Conservation (phyloP, 192 early-diverging fungal species). For the Gaertneriomyces sp. region DNA sequence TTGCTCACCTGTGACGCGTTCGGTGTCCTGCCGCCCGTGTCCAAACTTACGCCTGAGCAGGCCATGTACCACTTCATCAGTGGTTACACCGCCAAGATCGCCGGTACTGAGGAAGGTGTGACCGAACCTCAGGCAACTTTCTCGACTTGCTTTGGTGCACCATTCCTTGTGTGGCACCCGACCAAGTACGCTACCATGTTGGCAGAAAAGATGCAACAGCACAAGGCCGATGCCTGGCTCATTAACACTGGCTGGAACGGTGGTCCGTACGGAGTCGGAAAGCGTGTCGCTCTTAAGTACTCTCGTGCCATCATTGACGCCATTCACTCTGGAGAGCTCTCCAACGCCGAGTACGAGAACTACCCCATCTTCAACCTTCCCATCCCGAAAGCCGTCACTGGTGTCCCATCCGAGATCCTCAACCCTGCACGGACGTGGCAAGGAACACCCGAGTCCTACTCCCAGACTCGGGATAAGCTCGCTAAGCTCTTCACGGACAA, state of each 20-base stretch:
- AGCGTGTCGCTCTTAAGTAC: constrained; percentile 94
- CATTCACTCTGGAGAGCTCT: constrained; percentile 91
- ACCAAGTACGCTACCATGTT: constrained; percentile 95
- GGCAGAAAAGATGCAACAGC: constrained; percentile 86
- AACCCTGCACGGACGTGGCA: constrained; percentile 85
- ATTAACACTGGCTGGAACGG: constrained; percentile 98
- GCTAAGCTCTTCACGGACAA: constrained; percentile 83
- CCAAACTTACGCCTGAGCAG: constrained; percentile 80
- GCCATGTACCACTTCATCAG: constrained; percentile 98
- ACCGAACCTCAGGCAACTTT: constrained; percentile 90
- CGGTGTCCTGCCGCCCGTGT: constrained; percentile 87
- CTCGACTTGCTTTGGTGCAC: constrained; percentile 73
- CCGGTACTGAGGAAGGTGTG: constrained; percentile 94
- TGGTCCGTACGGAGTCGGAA: constrained; percentile 83
- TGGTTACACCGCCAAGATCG: constrained; percentile 97
- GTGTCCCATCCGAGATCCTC: constrained; percentile 79
- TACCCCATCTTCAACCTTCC: constrained; percentile 84
- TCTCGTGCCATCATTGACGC: constrained; percentile 96
- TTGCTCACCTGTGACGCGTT: constrained; percentile 96
- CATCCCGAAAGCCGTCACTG: constrained; percentile 76
- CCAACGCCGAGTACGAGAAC: constrained; percentile 75
- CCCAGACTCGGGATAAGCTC: constrained; percentile 65
- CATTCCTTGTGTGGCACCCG: constrained; percentile 97
- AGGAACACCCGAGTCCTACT: constrained; percentile 67
- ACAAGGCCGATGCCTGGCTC: constrained; percentile 83